A percentile compares a stretch with the other conserved stretches of the same genome.
phyloP scores from a whole-genome alignment of 805 yeast genomes.

The Barnettozyma siamensis region DNA sequence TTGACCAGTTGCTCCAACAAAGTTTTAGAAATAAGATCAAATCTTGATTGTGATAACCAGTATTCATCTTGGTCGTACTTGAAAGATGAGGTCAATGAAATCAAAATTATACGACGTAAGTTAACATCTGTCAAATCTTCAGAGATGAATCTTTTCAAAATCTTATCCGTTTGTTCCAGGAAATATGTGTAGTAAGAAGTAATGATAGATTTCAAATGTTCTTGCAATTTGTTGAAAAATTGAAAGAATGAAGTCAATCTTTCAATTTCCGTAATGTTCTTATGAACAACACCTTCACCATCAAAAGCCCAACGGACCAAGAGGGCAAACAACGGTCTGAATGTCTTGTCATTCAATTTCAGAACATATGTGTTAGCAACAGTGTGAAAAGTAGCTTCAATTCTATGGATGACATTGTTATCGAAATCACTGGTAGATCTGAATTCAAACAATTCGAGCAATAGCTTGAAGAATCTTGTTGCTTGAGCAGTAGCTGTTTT shows the following conservation, averaged over 20 bases:
- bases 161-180: slow-evolving; percentile 59
- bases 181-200: slow-evolving; percentile 85
- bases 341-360: slow-evolving; percentile 89
- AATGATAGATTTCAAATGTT: slow-evolving; percentile 75
- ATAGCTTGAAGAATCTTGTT: slow-evolving; percentile 58
- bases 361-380: slow-evolving; percentile 74
- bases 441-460: slow-evolving; percentile 66
- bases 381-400: slow-evolving; percentile 70
- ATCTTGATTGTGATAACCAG: slow-evolving; percentile 87
- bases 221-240: slow-evolving; percentile 81
- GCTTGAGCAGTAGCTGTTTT: slow-evolving; percentile 71
- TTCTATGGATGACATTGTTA: slow-evolving; percentile 67
- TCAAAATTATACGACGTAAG: slow-evolving; percentile 67
- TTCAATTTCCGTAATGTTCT: slow-evolving; percentile 42
- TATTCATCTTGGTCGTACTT: slow-evolving; percentile 89
- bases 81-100: slow-evolving; percentile 74
- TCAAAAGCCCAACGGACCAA: slow-evolving; percentile 89
- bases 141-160: slow-evolving; percentile 46
- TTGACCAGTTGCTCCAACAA: slow-evolving; percentile 60
- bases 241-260: slow-evolving; percentile 73
- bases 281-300: slow-evolving; percentile 60
- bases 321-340: slow-evolving; percentile 86
- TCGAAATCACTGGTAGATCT: slow-evolving; percentile 56
- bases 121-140: slow-evolving; percentile 42
- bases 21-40: slow-evolving; percentile 59